Evolutionary conservation across 2,329 filamentous ascomycete genomes (phyloP), one percentile per base, ranked within the genome.

Genomic region (Ambrosiella cleistominuta): DNA sequence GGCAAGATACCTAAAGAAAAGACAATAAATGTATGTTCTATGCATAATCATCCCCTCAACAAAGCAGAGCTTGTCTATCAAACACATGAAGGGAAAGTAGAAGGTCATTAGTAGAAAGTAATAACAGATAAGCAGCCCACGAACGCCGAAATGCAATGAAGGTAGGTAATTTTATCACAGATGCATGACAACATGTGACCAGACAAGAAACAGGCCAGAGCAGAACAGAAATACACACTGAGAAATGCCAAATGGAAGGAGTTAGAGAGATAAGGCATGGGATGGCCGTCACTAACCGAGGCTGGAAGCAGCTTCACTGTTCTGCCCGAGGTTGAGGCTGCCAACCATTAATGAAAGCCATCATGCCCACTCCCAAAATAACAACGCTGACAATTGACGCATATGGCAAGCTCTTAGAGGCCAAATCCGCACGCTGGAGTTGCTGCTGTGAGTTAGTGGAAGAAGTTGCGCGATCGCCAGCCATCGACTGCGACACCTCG

Each of bases 311-410:
- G 42, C 5, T 40, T 40, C 50, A 62, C 58, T 59, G 57, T 42
- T 62, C 61, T 1, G 60, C 61, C 55, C 67, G 70, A 27, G 68
- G 68, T 59, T 73, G 70, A 36, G 71, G 66, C 64, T 88, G 85
- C 86, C 86, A 91, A 56, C 85, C 84, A 66, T 93, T 93, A 64
- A 93, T 76, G 69, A 89, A 90, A 47, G 85, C 86, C 87, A 93
- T 93, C 63, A 93, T 69, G 12, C 87, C 85, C 72, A 93, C 84
- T 38, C 87, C 87, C 61, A 93, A 72, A 58, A 93, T 70, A 35
- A 93, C 86, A 38, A 93, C 87, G 9, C 87, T 85, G 51, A 93
- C 70, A 79, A 91, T 88, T 1, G 85, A 89, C 45, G 85, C 83
- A 66, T 90, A 91, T 13, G 87, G 87, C 60, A 86, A 74, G 58